A percentile compares a stretch with the other conserved stretches of the same genome.
Evolutionary conservation across 106 monocot species (phyloP).

Genomic region (Dendrobium catenatum): DNA sequence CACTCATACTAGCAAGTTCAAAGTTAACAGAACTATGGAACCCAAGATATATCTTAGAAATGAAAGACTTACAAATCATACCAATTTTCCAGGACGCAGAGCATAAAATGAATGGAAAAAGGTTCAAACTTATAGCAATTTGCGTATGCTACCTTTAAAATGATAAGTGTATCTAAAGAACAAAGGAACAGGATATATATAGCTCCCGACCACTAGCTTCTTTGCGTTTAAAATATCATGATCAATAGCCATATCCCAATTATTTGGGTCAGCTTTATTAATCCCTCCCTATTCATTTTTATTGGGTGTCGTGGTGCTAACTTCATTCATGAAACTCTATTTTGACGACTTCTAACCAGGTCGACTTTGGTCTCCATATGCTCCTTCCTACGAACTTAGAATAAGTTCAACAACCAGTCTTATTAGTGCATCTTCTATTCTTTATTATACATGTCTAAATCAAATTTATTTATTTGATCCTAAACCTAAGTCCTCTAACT

Average conservation of each 20-base stretch:
- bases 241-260: neutral
- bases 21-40: neutral
- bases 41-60: neutral
- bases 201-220: neutral
- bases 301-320: neutral
- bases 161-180: neutral
- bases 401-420: too few species aligned
- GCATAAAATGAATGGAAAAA: neutral
- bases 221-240: neutral
- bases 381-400: neutral
- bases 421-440: too few species aligned
- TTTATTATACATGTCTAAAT: too few species aligned
- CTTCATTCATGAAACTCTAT: neutral
- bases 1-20: neutral
- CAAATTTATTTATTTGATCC: too few species aligned
- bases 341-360: neutral
- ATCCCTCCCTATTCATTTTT: neutral
- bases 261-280: neutral
- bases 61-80: neutral
- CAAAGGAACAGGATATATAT: neutral
- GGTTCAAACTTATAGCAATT: neutral
- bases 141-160: neutral
- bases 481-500: too few species aligned
- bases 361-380: neutral
- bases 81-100: neutral